Percentiles rank a stretch among this genome's conserved stretches.
phyloP scores from a whole-genome alignment of 495 filamentous ascomycete species.

The Thermothielavioides terrestris region DNA sequence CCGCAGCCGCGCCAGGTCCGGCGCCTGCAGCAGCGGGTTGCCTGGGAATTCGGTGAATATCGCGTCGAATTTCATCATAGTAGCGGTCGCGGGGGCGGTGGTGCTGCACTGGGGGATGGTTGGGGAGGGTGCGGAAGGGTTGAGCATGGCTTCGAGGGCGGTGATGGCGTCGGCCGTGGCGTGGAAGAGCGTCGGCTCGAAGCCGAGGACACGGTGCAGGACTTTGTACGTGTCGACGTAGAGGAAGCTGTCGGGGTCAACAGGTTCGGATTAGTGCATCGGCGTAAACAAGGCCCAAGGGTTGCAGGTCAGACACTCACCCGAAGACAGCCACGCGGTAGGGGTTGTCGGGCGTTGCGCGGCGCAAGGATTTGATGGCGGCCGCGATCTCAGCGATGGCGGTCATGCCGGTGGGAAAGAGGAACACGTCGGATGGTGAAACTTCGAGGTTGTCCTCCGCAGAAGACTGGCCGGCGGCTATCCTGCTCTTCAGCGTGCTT shows the following conservation, averaged over 20 bases:
- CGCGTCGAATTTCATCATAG: background rate
- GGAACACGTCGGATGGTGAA: slow-evolving; percentile 9
- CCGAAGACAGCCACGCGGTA: slow-evolving; percentile 14
- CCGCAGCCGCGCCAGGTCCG: slow-evolving; percentile 6
- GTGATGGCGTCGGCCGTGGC: background rate
- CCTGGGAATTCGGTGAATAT: slow-evolving; percentile 25
- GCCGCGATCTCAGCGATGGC: slow-evolving; percentile 4
- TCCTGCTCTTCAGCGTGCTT: background rate
- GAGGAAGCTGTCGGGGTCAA: slow-evolving; percentile 12
- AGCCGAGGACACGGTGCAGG: slow-evolving; percentile 4
- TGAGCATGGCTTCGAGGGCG: background rate
- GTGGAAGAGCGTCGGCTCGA: background rate
- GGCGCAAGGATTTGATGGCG: slow-evolving; percentile 5
- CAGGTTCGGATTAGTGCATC: background rate
- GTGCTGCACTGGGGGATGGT: background rate
- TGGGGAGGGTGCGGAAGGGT: background rate
- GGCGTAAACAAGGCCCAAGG: background rate
- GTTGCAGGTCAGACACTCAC: background rate
- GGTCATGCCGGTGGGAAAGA: slow-evolving; percentile 20
- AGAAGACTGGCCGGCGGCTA: background rate
- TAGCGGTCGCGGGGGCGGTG: too few species aligned
- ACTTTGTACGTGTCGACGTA: slow-evolving; percentile 26
- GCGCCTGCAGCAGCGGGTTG: slow-evolving; percentile 21
- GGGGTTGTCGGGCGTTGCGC: background rate
- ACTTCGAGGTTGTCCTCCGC: background rate